A percentile compares a stretch with the other conserved stretches of the same genome.
Conservation (phyloP, 1,139 yeast genomes). For the Saccharomyces hybrid region DNA sequence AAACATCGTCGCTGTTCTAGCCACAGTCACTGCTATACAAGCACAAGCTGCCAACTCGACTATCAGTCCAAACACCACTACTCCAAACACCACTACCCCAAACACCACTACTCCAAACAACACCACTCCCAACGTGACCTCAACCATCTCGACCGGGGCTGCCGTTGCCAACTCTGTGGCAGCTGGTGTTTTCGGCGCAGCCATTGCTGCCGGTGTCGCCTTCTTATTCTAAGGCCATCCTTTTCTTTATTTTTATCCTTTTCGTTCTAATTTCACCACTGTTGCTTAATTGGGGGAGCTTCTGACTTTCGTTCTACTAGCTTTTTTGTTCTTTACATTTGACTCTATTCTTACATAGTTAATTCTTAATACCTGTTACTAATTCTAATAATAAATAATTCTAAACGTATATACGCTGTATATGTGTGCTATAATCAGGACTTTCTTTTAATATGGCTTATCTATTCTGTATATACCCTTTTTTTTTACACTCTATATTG, state of each 20-base stretch:
- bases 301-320: background rate
- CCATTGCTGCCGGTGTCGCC: constrained; percentile 68
- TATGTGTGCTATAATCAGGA: background rate
- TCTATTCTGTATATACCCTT: background rate
- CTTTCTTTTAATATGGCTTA: background rate
- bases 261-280: background rate
- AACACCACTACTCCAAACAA: constrained; percentile 8
- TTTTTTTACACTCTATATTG: background rate
- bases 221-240: constrained; percentile 45
- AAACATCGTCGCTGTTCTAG: constrained; percentile 38
- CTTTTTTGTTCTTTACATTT: background rate
- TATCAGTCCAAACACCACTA: constrained; percentile 23
- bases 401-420: background rate
- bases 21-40: background rate
- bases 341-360: background rate
- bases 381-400: background rate
- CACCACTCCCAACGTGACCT: constrained; percentile 8
- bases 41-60: constrained; percentile 24
- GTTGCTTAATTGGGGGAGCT: background rate
- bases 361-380: background rate
- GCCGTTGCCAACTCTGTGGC: constrained; percentile 46
- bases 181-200: constrained; percentile 66
- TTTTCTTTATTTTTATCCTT: background rate
- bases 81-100: constrained; percentile 28
- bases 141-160: constrained; percentile 43